Percentiles rank a stretch among this genome's conserved stretches.
Conservation (phyloP, 352 stramenopile species). For the Elongisporangium undulatum region DNA sequence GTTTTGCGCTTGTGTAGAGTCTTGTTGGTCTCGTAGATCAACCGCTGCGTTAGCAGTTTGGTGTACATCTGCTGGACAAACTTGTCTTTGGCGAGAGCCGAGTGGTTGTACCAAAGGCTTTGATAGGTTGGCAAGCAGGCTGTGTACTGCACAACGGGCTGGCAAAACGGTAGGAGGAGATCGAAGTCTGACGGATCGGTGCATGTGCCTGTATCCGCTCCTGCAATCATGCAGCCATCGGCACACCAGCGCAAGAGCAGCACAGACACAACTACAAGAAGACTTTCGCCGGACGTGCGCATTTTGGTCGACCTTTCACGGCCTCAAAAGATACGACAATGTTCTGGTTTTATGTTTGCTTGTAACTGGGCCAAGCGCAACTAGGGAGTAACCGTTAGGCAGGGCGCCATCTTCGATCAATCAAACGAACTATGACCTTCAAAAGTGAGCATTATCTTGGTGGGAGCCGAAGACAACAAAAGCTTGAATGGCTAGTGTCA, state of each 20-base stretch:
- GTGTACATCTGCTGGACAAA: conserved; percentile 64
- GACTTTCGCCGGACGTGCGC: background rate
- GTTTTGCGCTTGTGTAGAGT: conserved; percentile 47
- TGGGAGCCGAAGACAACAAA: conserved; percentile 2
- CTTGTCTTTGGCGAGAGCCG: conserved; percentile 62
- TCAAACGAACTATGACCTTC: background rate
- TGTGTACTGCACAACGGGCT: conserved; percentile 63
- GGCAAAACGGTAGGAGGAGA: conserved; percentile 66
- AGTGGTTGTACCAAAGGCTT: conserved; percentile 77
- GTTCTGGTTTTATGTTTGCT: background rate
- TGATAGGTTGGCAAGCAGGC: conserved; percentile 69
- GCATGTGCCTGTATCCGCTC: conserved; percentile 59
- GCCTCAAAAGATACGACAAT: background rate
- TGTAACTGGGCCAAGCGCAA: background rate
- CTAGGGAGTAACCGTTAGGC: background rate
- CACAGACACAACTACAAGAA: background rate
- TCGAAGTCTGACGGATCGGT: conserved; percentile 58
- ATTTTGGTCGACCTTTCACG: background rate
- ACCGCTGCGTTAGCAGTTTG: conserved; percentile 54
- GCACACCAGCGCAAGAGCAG: background rate
- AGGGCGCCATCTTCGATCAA: no score
- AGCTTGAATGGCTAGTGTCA: conserved; percentile 7
- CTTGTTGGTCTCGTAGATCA: conserved; percentile 59
- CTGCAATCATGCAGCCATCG: conserved; percentile 32
- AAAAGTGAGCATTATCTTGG: background rate